phyloP scores from a whole-genome alignment of 2,329 filamentous ascomycete species.

The Emydomyces testavorans region DNA sequence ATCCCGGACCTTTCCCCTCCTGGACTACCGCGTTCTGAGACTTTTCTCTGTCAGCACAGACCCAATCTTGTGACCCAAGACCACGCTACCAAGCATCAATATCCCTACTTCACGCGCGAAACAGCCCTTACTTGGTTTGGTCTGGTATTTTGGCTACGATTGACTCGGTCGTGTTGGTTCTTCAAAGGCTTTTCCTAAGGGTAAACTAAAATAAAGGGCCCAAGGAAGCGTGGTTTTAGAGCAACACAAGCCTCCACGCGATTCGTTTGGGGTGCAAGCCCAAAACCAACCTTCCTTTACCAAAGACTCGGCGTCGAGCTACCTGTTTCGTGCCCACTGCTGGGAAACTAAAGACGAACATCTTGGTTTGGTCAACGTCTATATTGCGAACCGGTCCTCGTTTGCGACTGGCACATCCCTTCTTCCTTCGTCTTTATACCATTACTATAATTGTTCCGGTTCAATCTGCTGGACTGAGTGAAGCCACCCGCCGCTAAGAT shows the following conservation, averaged over 20 bases:
- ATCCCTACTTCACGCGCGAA: slow-evolving; percentile 3
- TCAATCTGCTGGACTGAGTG: slow-evolving; percentile 12
- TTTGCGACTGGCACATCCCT: slow-evolving; percentile 7
- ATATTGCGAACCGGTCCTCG: slow-evolving; percentile 7
- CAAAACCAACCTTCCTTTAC: not conserved
- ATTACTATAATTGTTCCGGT: slow-evolving; percentile 5
- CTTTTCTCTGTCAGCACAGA: not conserved
- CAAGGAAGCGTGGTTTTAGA: slow-evolving; percentile 1
- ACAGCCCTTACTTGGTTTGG: slow-evolving; percentile 3
- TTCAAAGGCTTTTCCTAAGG: not conserved
- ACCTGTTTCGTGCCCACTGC: slow-evolving; percentile 11
- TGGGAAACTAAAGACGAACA: slow-evolving; percentile 9
- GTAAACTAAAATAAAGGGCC: slow-evolving; percentile 7
- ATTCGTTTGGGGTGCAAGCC: slow-evolving; percentile 9
- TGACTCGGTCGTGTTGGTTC: not conserved
- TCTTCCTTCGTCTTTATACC: slow-evolving; percentile 5
- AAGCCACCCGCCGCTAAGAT: slow-evolving; percentile 13
- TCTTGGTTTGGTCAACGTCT: slow-evolving; percentile 2
- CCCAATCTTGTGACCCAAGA: slow-evolving; percentile 1
- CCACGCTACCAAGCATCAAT: slow-evolving; percentile 3
- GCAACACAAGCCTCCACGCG: slow-evolving; percentile 11
- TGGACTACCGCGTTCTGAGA: slow-evolving; percentile 7
- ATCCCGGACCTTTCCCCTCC: slow-evolving; percentile 9
- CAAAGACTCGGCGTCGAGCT: slow-evolving; percentile 6
- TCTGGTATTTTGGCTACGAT: slow-evolving; percentile 2